Conservation (phyloP, 2,329 filamentous ascomycete species). For the Colletotrichum echinochloae region DNA sequence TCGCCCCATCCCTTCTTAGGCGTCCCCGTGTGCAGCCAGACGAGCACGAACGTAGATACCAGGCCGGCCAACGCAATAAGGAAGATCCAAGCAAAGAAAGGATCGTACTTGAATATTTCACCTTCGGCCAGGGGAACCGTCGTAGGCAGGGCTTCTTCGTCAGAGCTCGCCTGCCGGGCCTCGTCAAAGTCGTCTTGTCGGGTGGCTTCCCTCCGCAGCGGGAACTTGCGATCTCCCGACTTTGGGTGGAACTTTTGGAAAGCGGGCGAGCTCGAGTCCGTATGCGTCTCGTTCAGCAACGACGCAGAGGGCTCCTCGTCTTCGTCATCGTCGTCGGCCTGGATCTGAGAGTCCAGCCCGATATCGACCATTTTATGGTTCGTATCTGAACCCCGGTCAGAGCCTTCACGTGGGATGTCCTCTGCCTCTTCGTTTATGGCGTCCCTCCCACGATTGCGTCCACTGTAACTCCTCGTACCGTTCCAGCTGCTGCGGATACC, state of each 20-base stretch:
- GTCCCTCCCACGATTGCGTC: constrained; percentile 44
- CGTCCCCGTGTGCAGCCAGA: constrained; percentile 87
- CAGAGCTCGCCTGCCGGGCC: constrained; percentile 53
- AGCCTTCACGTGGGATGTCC: constrained; percentile 53
- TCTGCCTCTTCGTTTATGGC: constrained; percentile 56
- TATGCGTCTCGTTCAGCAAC: constrained; percentile 65
- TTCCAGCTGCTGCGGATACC: constrained; percentile 76
- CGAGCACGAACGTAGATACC: constrained; percentile 88
- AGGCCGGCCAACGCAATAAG: constrained; percentile 86
- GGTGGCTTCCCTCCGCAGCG: constrained; percentile 57
- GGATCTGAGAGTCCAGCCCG: constrained; percentile 77
- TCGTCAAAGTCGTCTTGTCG: constrained; percentile 62
- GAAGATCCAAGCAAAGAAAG: constrained; percentile 92
- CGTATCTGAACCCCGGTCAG: constrained; percentile 47
- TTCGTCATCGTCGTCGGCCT: constrained; percentile 67
- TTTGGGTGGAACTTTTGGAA: constrained; percentile 70
- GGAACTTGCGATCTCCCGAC: constrained; percentile 53
- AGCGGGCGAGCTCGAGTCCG: constrained; percentile 68
- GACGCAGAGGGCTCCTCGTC: constrained; percentile 72
- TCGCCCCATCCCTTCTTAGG: constrained; percentile 85
- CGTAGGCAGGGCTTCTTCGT: constrained; percentile 52
- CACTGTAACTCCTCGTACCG: constrained; percentile 59
- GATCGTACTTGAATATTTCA: constrained; percentile 84
- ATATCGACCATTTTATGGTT: constrained; percentile 82
- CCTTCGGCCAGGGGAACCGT: constrained; percentile 68